These are phyloP conservation scores for Acacia concinna DNA, from an alignment of 331 rosid genomes.

Conservation along the genomic window DNA sequence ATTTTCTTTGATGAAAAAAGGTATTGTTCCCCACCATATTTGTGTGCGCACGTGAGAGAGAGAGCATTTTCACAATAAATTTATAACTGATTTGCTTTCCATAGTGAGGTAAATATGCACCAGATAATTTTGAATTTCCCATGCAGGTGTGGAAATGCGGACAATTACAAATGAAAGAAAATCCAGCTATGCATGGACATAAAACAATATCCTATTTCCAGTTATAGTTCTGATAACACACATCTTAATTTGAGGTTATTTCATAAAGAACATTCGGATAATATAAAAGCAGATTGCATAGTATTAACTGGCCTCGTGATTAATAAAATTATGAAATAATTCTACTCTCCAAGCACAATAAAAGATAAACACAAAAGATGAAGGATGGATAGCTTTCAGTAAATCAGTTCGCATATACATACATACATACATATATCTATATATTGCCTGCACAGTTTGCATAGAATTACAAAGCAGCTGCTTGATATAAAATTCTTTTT, in stretches of 20 bases:
- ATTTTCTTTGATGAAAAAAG: background rate
- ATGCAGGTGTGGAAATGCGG: slow-evolving; percentile 17
- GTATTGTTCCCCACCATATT: background rate
- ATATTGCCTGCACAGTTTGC: no score
- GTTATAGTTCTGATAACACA: background rate
- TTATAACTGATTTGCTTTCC: slow-evolving; percentile 7
- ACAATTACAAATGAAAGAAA: slow-evolving; percentile 8
- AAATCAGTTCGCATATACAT: background rate
- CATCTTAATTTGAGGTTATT: background rate
- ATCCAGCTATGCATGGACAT: background rate
- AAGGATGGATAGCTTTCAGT: background rate
- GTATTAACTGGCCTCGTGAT: background rate
- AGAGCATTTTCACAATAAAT: slow-evolving; percentile 2
- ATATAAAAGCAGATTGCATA: background rate
- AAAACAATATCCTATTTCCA: background rate
- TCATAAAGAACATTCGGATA: background rate
- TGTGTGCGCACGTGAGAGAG: background rate
- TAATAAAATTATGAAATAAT: background rate
- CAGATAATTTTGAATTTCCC: slow-evolving; percentile 2
- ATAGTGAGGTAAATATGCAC: slow-evolving; percentile 1
- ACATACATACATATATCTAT: no score
- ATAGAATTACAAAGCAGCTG: background rate
- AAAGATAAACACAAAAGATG: background rate
- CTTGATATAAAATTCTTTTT: background rate
- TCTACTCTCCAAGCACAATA: background rate